Percentiles rank a stretch among this genome's conserved stretches.
Conservation (phyloP, 345 rosid genomes). For the Lepidium didymum region DNA sequence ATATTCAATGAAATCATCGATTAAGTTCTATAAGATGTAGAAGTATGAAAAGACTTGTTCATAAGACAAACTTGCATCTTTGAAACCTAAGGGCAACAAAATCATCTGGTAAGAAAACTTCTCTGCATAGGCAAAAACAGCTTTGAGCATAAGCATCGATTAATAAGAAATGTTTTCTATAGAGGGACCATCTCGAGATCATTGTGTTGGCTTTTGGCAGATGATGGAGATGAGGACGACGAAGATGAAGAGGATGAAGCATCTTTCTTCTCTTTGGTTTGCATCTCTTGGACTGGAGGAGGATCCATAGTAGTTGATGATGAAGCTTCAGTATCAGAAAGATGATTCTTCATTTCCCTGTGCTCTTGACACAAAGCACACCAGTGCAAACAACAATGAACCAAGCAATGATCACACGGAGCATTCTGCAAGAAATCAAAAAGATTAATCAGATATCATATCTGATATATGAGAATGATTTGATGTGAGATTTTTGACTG, state of each 20-base stretch:
- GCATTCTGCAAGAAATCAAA: slow-evolving; percentile 47
- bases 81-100: slow-evolving; percentile 1
- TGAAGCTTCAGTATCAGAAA: slow-evolving; percentile 41
- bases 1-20: not conserved
- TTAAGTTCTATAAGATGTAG: not conserved
- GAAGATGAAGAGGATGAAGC: slow-evolving; percentile 18
- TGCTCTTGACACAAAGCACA: slow-evolving; percentile 93
- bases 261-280: slow-evolving; percentile 29
- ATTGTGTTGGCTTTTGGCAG: slow-evolving; percentile 32
- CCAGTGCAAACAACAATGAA: slow-evolving; percentile 86
- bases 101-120: slow-evolving; percentile 22
- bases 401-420: slow-evolving; percentile 78
- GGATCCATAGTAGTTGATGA: slow-evolving; percentile 51
- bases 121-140: slow-evolving; percentile 2
- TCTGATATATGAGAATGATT: not conserved
- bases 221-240: slow-evolving; percentile 30
- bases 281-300: slow-evolving; percentile 78
- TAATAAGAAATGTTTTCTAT: slow-evolving; percentile 22
- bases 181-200: slow-evolving; percentile 51
- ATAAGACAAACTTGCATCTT: slow-evolving; percentile 1
- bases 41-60: slow-evolving; percentile 11
- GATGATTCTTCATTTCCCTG: slow-evolving; percentile 83
- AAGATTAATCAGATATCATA: not conserved
- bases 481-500: not conserved
- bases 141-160: slow-evolving; percentile 18